Base-by-base conservation (phyloP, 441 rosid genomes). In the Eutrema salsugineum region DNA sequence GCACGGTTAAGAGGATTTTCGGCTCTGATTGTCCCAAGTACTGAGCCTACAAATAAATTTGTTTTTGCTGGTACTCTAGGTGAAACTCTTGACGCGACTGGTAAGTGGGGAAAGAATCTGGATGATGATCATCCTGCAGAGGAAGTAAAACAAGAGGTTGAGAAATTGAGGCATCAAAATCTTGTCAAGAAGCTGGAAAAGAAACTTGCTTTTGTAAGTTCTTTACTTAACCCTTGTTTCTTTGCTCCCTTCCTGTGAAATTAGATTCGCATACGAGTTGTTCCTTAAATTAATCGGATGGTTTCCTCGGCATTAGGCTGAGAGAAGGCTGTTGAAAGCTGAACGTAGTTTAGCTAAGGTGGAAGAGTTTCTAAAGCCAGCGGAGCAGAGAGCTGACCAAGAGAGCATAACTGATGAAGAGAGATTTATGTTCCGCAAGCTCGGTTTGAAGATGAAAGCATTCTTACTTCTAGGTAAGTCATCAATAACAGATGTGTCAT, bases 381-480 rank as follows among this genome's bases (percentile, higher is more conserved):
- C 91, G 53, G 85, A 84, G 50, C 71, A 75, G 63, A 93, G 82
- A 79, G 84, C 85, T 76, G 94, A 90, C 63, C 87, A 84, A 15
- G 87, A 87, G 43, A 86, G 88, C 86, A 89, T 92, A 62, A 85
- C 91, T 70, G 92, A 92, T 30, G 99, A 94, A 81, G 99, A 94
- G 78, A 90, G 99, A 83, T 94, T 82, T 81, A 92, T 94, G 99
- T 90, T 90, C 70, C 94, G 97, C 73, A 94, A 94, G 86, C 93
- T 94, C 50, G 98, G 98, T 53, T 80, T 90, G 74, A 90, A 83
- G 81, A 92, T 92, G 97, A 92, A 94, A 81, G 91, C 99, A 78
- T 92, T 89, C 87, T 82, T 92, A 70, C 98, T 94, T 81, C 86
- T 94, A 66, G 98, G 99, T 94, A 91, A 63, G 62, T 5, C 10